Conservation (phyloP, 2,329 filamentous ascomycete genomes). For the Cadophora malorum region DNA sequence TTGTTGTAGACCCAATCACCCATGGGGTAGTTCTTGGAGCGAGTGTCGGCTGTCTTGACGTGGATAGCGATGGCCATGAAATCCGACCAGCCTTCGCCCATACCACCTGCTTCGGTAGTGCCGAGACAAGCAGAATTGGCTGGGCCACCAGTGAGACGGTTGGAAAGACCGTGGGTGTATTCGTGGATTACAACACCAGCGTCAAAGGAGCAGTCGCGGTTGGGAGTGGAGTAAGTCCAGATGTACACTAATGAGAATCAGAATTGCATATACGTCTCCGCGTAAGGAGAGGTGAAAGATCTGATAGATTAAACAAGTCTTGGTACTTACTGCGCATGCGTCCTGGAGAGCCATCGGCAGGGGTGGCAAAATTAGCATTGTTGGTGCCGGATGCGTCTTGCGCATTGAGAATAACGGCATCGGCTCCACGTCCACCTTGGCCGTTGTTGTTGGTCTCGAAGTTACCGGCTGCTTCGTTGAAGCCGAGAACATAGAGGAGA, state of each 20-base stretch:
- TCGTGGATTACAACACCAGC: conserved; percentile 66
- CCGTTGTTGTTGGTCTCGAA: conserved; percentile 64
- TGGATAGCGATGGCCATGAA: conserved; percentile 60
- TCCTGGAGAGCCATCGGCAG: conserved; percentile 56
- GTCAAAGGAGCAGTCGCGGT: conserved; percentile 53
- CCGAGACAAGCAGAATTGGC: conserved; percentile 53
- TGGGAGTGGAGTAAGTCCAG: conserved; percentile 56
- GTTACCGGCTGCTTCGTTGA: conserved; percentile 64
- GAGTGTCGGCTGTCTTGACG: conserved; percentile 54
- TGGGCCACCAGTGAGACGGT: conserved; percentile 52
- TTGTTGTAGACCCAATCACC: conserved; percentile 57
- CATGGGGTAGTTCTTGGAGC: conserved; percentile 54
- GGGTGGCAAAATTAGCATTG: conserved; percentile 65
- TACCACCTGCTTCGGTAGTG: conserved; percentile 57
- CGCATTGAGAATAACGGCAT: conserved; percentile 61
- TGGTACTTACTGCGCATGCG: conserved; percentile 53
- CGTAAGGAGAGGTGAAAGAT: too few species aligned
- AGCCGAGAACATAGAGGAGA: conserved; percentile 62
- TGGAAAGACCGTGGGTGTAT: conserved; percentile 57
- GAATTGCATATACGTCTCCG: not conserved
- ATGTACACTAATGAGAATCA: conserved; percentile 55
- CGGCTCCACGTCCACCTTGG: conserved; percentile 56
- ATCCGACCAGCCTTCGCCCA: conserved; percentile 66
- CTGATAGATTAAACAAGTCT: too few species aligned
- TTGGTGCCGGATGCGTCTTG: conserved; percentile 62